phyloP scores from a whole-genome alignment of 2,329 filamentous ascomycete species.

The Talaromyces marneffei region DNA sequence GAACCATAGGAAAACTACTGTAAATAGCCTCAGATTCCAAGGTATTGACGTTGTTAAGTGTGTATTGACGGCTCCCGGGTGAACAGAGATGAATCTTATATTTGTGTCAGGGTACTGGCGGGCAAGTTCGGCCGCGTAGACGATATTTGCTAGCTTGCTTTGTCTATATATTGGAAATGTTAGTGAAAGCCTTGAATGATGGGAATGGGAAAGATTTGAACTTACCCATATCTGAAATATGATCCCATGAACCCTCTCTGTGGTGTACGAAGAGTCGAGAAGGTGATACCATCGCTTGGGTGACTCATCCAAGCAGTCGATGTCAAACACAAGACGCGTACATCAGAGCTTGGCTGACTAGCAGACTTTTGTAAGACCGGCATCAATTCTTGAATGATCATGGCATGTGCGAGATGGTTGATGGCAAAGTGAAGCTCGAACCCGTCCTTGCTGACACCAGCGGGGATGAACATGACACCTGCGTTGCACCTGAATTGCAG shows the following conservation, averaged over 20 bases:
- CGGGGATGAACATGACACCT: conserved; percentile 37
- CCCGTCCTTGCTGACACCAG: conserved; percentile 29
- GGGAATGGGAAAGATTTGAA: too few relatives aligned
- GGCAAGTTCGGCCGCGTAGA: conserved; percentile 40
- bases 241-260: conserved; percentile 11
- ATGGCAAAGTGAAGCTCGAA: conserved; percentile 37
- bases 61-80: conserved; percentile 41
- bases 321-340: conserved; percentile 25
- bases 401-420: conserved; percentile 36
- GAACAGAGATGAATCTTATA: conserved; percentile 34
- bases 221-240: conserved; percentile 10
- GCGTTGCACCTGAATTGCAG: conserved; percentile 26
- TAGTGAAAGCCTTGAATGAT: not conserved
- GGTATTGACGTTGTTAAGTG: conserved; percentile 24
- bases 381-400: conserved; percentile 32
- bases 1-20: not conserved
- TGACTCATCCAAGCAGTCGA: conserved; percentile 24
- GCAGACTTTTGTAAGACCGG: conserved; percentile 26
- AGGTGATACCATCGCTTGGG: conserved; percentile 7
- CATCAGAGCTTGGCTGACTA: conserved; percentile 21
- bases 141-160: conserved; percentile 45
- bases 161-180: conserved; percentile 32
- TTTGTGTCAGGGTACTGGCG: conserved; percentile 31
- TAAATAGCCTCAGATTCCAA: not conserved
- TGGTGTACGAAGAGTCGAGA: conserved; percentile 1